Conservation (phyloP, 257 asterid species). For the Verbena officinalis region DNA sequence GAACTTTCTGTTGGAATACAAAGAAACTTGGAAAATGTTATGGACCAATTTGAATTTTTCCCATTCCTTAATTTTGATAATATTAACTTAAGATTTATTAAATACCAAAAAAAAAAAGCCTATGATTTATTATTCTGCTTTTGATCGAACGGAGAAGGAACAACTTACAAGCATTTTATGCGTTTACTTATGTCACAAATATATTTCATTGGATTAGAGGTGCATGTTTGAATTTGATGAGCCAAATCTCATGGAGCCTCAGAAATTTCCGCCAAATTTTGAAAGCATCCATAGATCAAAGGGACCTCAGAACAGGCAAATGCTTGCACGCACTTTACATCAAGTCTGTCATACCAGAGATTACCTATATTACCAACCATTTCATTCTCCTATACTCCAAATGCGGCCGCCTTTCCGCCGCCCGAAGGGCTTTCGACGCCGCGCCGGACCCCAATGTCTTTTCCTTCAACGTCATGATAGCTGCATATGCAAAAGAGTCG, state of each 20-base stretch:
- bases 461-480: slow-evolving; percentile 67
- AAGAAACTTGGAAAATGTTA: too few species aligned
- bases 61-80: too few species aligned
- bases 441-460: slow-evolving; percentile 60
- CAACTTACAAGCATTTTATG: background rate
- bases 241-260: slow-evolving; percentile 43
- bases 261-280: slow-evolving; percentile 47
- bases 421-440: slow-evolving; percentile 53
- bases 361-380: slow-evolving; percentile 75
- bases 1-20: too few species aligned
- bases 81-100: background rate
- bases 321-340: slow-evolving; percentile 58
- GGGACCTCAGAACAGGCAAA: slow-evolving; percentile 60
- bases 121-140: too few species aligned
- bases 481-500: slow-evolving; percentile 61
- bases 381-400: slow-evolving; percentile 81
- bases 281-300: slow-evolving; percentile 57
- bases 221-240: slow-evolving; percentile 44
- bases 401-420: slow-evolving; percentile 58
- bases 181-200: background rate
- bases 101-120: too few species aligned
- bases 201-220: background rate
- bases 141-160: too few species aligned
- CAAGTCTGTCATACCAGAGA: slow-evolving; percentile 51
- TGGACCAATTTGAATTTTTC: too few species aligned